phyloP scores from a whole-genome alignment of 768 basidiomycete genomes.

The Auricularia cornea region DNA sequence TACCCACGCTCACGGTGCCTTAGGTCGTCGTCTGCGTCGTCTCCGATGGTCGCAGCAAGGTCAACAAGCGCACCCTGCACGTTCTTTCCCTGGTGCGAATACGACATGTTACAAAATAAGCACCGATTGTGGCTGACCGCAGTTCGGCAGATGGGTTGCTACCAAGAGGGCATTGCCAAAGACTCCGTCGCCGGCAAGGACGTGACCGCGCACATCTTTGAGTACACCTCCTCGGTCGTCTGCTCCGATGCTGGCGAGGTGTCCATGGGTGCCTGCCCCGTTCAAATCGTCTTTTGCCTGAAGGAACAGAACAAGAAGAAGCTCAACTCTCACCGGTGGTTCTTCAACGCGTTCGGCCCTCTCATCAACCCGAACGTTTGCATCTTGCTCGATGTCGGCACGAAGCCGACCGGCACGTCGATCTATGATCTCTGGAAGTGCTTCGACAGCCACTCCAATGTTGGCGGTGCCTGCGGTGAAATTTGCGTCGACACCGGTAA shows the following conservation, averaged over 20 bases:
- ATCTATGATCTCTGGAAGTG: slow-evolving; percentile 98
- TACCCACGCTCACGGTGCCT: background rate
- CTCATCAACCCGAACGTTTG: slow-evolving; percentile 84
- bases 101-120: slow-evolving; percentile 8
- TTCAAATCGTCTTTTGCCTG: slow-evolving; percentile 84
- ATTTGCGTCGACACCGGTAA: slow-evolving; percentile 78
- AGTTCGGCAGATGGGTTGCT: slow-evolving; percentile 61
- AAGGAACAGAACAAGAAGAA: slow-evolving; percentile 98
- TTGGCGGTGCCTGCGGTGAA: slow-evolving; percentile 96
- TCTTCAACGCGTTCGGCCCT: slow-evolving; percentile 93
- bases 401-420: slow-evolving; percentile 88
- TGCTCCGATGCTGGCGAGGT: slow-evolving; percentile 78
- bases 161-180: slow-evolving; percentile 85
- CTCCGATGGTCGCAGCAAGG: slow-evolving; percentile 76
- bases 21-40: slow-evolving; percentile 75
- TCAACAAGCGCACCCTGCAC: slow-evolving; percentile 87
- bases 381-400: slow-evolving; percentile 88
- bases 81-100: slow-evolving; percentile 65
- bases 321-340: slow-evolving; percentile 92
- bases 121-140: slow-evolving; percentile 1
- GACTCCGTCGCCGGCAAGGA: slow-evolving; percentile 84
- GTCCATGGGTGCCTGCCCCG: slow-evolving; percentile 61
- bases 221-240: slow-evolving; percentile 76
- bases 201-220: slow-evolving; percentile 89
- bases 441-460: slow-evolving; percentile 75